These are phyloP conservation scores for Vanilla planifolia DNA, from an alignment of 106 monocot species.

Conservation along the genomic window DNA sequence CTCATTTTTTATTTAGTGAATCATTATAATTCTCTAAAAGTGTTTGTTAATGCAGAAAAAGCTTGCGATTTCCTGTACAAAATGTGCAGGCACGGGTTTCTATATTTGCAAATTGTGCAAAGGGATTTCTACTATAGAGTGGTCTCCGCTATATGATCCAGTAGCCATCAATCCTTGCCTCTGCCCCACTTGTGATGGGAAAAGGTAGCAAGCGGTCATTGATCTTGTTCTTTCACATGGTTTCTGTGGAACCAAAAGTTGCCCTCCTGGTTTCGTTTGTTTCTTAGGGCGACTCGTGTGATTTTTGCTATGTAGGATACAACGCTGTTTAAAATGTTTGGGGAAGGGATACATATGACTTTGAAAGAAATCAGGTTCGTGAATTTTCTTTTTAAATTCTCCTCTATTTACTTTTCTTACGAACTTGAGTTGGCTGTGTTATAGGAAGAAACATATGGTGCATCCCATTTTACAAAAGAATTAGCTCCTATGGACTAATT, in stretches of 20 bases:
- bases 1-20: not conserved
- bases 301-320: slow-evolving; percentile 38
- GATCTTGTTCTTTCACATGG: not conserved
- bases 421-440: no score
- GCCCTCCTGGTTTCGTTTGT: no score
- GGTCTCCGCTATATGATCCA: slow-evolving; percentile 90
- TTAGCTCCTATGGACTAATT: no score
- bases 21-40: slow-evolving; percentile 4
- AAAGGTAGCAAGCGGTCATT: slow-evolving; percentile 23
- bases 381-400: no score
- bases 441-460: no score
- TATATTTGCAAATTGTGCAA: slow-evolving; percentile 75
- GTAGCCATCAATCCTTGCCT: slow-evolving; percentile 80
- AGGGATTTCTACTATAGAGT: slow-evolving; percentile 64
- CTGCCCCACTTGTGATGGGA: slow-evolving; percentile 94
- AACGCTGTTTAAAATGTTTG: slow-evolving; percentile 68
- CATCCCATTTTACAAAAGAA: no score
- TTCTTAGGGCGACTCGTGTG: no score
- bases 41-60: slow-evolving; percentile 32
- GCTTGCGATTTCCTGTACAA: slow-evolving; percentile 34
- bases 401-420: no score
- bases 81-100: slow-evolving; percentile 77
- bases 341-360: slow-evolving; percentile 61
- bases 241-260: not conserved
- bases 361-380: no score